Base-by-base conservation (phyloP, 2,329 filamentous ascomycete genomes). In the Aaosphaeria arxii region DNA sequence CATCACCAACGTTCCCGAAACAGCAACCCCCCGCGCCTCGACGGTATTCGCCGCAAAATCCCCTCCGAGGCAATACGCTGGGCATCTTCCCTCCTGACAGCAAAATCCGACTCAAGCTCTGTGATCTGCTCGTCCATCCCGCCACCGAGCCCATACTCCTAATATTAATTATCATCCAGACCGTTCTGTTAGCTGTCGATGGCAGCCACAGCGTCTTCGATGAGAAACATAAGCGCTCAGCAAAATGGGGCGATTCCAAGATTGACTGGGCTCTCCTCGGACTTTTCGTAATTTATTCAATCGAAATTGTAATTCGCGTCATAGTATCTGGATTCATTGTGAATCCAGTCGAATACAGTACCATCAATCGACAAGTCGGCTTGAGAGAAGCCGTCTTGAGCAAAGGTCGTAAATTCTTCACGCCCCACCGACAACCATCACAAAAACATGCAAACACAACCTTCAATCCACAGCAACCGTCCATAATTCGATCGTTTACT, bases 291-390 rank as follows among this genome's bases (percentile, higher is more conserved):
- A 81, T 99, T 43, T 99, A 97, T 67, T 96, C 91, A 0, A 62
- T 95, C 24, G 95, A 99, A 70, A 80, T 95, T 33, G 75, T 87
- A 47, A 84, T 89, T 51, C 87, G 91, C 47, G 86, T 91, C 39
- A 86, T 99, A 51, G 95, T 99, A 1, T 99, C 94, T 0, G 95
- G 94, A 0, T 88, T 99, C 59, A 78, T 99, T 31, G 77, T 95
- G 56, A 99, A 99, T 64, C 88, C 94, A 1, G 76, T 84, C 6
- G 91, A 96, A 65, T 96, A 96, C 70, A 96, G 89, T 70, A 95
- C 91, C 5, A 88, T 95, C 52, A 88, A 95, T 68, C 83, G 89
- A 45, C 82, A 86, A 55, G 78, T 86, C 31, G 89, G 91, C 7
- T 72, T 96, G 6, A 84, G 83, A 45, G 84, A 86, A 54, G 88